phyloP scores from a whole-genome alignment of 2,329 filamentous ascomycete genomes.

The Claviceps quebecensis region DNA sequence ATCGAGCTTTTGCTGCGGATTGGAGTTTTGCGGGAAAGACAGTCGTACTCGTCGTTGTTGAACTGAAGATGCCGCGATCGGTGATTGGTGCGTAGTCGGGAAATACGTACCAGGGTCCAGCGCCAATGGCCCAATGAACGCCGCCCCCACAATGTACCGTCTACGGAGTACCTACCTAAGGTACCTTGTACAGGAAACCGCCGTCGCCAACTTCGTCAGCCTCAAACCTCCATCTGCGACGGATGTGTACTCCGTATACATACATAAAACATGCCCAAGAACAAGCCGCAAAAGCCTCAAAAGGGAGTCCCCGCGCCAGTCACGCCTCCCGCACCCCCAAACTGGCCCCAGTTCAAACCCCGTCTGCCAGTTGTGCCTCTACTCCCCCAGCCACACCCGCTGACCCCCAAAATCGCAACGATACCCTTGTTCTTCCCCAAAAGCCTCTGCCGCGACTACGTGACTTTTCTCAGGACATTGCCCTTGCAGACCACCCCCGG shows the following conservation, averaged over 20 bases:
- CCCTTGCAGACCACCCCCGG: conserved; percentile 66
- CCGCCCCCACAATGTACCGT: no score
- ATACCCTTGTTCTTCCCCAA: conserved; percentile 63
- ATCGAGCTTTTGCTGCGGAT: background rate
- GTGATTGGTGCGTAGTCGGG: background rate
- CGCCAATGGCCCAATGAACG: no score
- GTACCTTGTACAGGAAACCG: no score
- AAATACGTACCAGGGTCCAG: no score
- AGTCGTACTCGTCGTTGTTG: background rate
- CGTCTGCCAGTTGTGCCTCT: conserved; percentile 53
- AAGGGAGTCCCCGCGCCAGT: conserved; percentile 8
- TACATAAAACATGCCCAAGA: conserved; percentile 18
- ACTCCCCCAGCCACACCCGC: conserved; percentile 36
- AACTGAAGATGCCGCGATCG: background rate
- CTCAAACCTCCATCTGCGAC: no score
- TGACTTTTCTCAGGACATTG: conserved; percentile 54
- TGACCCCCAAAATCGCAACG: conserved; percentile 51
- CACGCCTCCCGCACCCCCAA: conserved; percentile 20
- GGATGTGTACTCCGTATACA: no score
- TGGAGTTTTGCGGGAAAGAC: background rate
- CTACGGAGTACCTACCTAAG: no score
- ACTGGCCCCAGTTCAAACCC: conserved; percentile 62
- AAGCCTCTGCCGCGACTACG: conserved; percentile 61
- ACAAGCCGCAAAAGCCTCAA: conserved; percentile 16
- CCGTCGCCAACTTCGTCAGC: no score